Evolutionary conservation across 768 basidiomycete genomes (phyloP).

Genomic region (Lyophyllum shimeji): DNA sequence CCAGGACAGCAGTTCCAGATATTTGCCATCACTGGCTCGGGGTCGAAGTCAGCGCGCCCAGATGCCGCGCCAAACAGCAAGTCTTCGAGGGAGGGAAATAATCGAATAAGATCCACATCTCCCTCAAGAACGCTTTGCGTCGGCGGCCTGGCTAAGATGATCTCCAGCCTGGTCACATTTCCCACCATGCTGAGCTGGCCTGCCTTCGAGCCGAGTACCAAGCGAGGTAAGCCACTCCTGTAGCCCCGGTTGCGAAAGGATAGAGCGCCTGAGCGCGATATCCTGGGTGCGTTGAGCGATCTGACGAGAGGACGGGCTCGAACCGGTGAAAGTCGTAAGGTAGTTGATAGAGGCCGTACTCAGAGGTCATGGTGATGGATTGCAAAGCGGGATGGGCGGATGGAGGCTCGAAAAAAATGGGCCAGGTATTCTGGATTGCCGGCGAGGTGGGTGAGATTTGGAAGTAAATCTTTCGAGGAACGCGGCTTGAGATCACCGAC

Average conservation of each 20-base stretch:
- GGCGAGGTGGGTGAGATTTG: conserved; percentile 8
- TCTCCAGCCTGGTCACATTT: neutral
- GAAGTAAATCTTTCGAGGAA: conserved; percentile 9
- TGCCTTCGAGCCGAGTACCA: neutral
- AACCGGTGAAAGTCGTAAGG: conserved; percentile 1
- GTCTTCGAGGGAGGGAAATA: neutral
- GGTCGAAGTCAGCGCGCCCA: neutral
- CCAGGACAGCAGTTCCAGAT: neutral
- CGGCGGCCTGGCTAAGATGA: neutral
- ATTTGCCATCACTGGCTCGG: neutral
- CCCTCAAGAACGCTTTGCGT: neutral
- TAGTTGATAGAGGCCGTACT: neutral
- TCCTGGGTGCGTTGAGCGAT: neutral
- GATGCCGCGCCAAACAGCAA: neutral
- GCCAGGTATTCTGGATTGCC: conserved; percentile 10
- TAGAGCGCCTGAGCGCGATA: neutral
- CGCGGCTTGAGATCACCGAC: conserved; percentile 6
- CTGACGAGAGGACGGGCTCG: neutral
- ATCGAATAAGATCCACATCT: neutral
- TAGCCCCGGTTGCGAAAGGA: neutral
- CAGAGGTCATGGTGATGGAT: neutral
- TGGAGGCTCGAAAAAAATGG: conserved; percentile 6
- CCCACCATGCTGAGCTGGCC: neutral
- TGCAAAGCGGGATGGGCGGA: neutral
- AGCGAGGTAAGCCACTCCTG: neutral